These are phyloP conservation scores for Lunasporangiospora selenospora DNA, from an alignment of 192 early-diverging fungal species.

Conservation along the genomic window DNA sequence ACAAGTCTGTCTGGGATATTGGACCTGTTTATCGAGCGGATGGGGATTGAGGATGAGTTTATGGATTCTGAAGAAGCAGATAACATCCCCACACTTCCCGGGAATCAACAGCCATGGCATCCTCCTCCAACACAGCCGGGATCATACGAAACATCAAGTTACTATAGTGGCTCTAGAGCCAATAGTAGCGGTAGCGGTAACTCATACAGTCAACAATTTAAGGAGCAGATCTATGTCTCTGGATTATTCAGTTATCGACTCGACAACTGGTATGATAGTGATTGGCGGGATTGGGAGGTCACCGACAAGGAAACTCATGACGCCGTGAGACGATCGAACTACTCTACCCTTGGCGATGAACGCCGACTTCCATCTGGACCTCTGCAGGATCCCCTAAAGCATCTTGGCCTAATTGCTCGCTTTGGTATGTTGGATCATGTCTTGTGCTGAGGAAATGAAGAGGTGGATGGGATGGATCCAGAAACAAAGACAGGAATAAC, in stretches of 20 bases:
- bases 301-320: not conserved
- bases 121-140: conserved; percentile 14
- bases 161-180: conserved; percentile 7
- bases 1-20: conserved; percentile 47
- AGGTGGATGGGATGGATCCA: not conserved
- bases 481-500: not conserved
- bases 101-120: not conserved
- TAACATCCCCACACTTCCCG: not conserved
- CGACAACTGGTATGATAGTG: conserved; percentile 57
- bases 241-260: conserved; percentile 58
- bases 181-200: not conserved
- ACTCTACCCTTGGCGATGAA: not conserved
- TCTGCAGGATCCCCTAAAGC: conserved; percentile 29
- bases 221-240: conserved; percentile 44
- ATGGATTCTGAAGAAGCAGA: not conserved
- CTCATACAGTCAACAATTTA: conserved; percentile 10
- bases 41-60: conserved; percentile 37
- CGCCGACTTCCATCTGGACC: conserved; percentile 21
- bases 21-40: conserved; percentile 42
- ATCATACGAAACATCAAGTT: conserved; percentile 16
- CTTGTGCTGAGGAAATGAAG: not conserved
- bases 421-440: conserved; percentile 16
- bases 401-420: conserved; percentile 17
- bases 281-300: conserved; percentile 50
- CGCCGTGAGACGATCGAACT: not conserved